Base-by-base conservation (phyloP, 2,329 filamentous ascomycete genomes). In the Cladophialophora exuberans region DNA sequence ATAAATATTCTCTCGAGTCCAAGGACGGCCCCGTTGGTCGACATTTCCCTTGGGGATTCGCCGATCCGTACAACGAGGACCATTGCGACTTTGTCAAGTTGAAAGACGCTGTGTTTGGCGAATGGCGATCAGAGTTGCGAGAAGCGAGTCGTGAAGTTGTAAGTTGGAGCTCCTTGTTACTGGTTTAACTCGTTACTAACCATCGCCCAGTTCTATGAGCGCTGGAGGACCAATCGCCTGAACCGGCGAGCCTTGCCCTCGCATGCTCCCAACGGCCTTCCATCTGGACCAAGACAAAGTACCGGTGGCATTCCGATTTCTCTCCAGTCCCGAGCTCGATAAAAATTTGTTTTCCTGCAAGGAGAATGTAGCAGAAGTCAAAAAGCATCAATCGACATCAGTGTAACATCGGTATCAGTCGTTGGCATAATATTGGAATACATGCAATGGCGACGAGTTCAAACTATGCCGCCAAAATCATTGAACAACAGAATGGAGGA, bases 11-110 rank as follows among this genome's bases (percentile, higher is more conserved):
- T 1, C 60, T 77, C 26, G 89, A 95, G 23, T 68, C 70, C 25
- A 70, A 68, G 7, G 68, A 74, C 52, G 67, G 71, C 35, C 75
- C 72, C 2, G 76, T 96, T 57, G 94, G 94, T 41, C 88, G 94
- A 57, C 86, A 87, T 62, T 99, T 97, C 70, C 89, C 94, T 0
- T 99, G 94, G 94, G 94, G 94, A 5, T 95, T 97, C 65, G 94
- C 94, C 3, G 90, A 97, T 68, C 94, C 94, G 0, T 92, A 94
- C 76, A 87, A 97, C 66, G 80, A 86, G 25, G 84, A 89, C 65
- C 94, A 99, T 75, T 99, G 94, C 74, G 94, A 99, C 73, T 99
- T 97, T 71, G 79, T 88, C 52, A 87, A 87, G 59, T 81, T 99
- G 63, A 94, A 94, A 74, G 92, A 97, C 56, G 86, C 88, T 6